Evolutionary conservation across 495 filamentous ascomycete genomes (phyloP).

Genomic region (Penicillium coprophilum): DNA sequence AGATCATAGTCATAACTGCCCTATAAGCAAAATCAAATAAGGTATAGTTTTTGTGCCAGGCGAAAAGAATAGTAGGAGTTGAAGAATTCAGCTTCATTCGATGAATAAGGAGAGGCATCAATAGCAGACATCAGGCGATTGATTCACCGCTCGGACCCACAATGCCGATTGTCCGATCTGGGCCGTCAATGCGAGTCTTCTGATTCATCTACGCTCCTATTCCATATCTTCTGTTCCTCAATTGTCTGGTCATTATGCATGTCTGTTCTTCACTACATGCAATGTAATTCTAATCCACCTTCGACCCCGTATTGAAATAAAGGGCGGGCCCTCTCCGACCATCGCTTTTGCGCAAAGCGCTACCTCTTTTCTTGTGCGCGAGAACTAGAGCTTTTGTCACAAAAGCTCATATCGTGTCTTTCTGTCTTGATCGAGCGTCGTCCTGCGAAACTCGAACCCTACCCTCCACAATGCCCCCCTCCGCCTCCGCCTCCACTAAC

Average conservation of each 20-base stretch:
- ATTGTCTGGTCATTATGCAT: background rate
- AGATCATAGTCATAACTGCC: background rate
- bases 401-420: background rate
- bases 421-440: background rate
- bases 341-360: constrained; percentile 6
- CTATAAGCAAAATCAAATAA: background rate
- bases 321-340: constrained; percentile 12
- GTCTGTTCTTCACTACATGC: constrained; percentile 4
- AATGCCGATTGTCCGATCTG: constrained; percentile 15
- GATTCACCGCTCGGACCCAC: constrained; percentile 14
- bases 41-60: background rate
- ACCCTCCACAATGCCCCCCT: constrained; percentile 27
- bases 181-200: constrained; percentile 7
- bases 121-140: constrained; percentile 1
- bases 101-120: background rate
- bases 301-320: constrained; percentile 7
- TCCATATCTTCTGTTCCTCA: constrained; percentile 3
- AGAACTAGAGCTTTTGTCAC: constrained; percentile 3
- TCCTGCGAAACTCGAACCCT: background rate
- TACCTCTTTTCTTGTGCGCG: background rate
- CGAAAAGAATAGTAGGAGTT: background rate
- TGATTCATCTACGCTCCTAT: background rate
- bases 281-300: constrained; percentile 14
- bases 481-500: constrained; percentile 28
- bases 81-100: background rate